Evolutionary conservation across 75 land plant species (phyloP).

Genomic region (Sequoiadendron giganteum): DNA sequence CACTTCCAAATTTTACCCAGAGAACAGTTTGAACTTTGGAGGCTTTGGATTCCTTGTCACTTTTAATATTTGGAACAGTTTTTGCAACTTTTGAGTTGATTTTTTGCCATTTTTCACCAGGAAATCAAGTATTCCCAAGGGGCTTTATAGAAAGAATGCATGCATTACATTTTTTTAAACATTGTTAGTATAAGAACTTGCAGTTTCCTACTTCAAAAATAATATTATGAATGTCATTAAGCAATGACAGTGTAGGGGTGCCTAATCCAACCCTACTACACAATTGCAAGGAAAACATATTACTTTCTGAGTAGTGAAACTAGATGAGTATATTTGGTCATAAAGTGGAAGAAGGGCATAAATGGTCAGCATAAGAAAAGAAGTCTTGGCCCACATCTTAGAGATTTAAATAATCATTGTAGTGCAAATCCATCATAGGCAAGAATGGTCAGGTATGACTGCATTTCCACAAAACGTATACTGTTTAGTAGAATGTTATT

Average conservation of each 20-base stretch:
- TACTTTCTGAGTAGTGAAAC: not conserved
- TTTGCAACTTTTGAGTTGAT: too few species aligned
- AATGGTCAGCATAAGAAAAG: not conserved
- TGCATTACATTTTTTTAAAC: not conserved
- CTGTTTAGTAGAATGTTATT: not conserved
- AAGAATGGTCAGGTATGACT: not conserved
- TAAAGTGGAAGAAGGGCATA: not conserved
- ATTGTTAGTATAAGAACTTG: not conserved
- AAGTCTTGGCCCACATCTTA: not conserved
- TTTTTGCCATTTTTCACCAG: too few species aligned
- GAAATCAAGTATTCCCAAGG: not conserved
- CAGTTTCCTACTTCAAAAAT: not conserved
- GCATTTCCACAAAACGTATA: not conserved
- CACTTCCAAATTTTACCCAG: too few species aligned
- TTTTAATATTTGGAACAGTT: too few species aligned
- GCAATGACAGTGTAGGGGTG: not conserved
- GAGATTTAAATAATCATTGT: not conserved
- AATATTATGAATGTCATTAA: not conserved
- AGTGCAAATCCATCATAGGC: not conserved
- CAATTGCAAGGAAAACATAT: not conserved
- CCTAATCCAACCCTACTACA: not conserved
- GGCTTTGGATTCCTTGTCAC: too few species aligned
- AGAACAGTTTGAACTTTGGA: too few species aligned
- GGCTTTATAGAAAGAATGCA: not conserved
- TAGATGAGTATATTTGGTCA: too few species aligned